Evolutionary conservation across 2,329 filamentous ascomycete species (phyloP), one percentile per base, ranked within the genome.

Genomic region (Cytospora mali): DNA sequence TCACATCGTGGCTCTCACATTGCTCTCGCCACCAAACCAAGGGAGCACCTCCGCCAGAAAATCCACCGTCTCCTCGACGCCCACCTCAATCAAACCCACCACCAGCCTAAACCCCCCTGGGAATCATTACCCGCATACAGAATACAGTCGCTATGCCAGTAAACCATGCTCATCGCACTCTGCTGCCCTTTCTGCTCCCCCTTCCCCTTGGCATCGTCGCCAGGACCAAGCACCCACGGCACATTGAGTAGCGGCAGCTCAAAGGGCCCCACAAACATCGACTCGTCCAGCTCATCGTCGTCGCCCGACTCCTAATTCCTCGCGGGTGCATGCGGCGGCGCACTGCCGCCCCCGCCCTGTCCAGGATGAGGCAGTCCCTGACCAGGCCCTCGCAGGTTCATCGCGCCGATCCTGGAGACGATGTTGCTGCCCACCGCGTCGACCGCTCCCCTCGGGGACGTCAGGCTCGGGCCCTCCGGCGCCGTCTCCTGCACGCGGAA

Each of bases 351-450:
- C 23, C 25, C 57, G 25, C 48, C 55, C 28, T 53, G 61, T 1
- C 59, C 55, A 39, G 56, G 42, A 29, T 56, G 59, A 11, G 6
- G 49, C 27, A 35, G 49, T 21, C 54, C 46, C 25, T 50, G 59
- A 49, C 61, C 60, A 13, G 60, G 60, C 21, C 84, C 84, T 18
- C 89, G 80, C 51, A 96, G 78, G 71, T 91, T 93, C 66, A 95
- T 86, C 62, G 88, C 90, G 7, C 92, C 92, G 69, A 97, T 95
- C 31, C 93, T 84, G 65, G 90, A 90, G 23, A 96, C 92, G 58
- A 97, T 87, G 68, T 93, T 94, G 75, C 89, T 94, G 0, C 94
- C 94, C 1, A 97, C 93, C 0, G 93, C 93, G 75, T 97, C 94
- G 3, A 97, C 93, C 0, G 94, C 94, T 0, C 93, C 94, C 64